Evolutionary conservation across 441 rosid species (phyloP).

Genomic region (Sinapis alba): DNA sequence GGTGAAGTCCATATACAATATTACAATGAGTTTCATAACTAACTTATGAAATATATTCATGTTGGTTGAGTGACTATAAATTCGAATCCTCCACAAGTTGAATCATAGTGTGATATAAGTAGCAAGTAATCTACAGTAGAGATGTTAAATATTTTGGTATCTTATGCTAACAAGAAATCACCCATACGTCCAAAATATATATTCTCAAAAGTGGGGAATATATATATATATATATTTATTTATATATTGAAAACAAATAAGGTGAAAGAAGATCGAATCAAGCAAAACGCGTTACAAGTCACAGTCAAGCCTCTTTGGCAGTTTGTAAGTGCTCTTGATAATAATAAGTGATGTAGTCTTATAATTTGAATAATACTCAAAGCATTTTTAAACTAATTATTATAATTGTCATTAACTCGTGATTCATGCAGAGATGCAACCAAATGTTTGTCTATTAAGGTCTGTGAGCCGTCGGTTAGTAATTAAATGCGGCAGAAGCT

Average conservation of each 20-base stretch:
- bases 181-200: background rate
- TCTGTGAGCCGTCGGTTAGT: conserved; percentile 6
- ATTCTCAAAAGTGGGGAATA: background rate
- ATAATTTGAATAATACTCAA: background rate
- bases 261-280: background rate
- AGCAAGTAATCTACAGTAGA: background rate
- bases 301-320: background rate
- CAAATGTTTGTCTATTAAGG: background rate
- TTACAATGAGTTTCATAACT: background rate
- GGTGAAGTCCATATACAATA: background rate
- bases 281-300: conserved; percentile 36
- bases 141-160: background rate
- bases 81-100: background rate
- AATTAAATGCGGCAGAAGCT: conserved; percentile 9
- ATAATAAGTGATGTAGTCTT: background rate
- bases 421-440: conserved; percentile 25
- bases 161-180: background rate
- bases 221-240: background rate
- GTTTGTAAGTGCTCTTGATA: background rate
- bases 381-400: background rate
- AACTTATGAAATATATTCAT: background rate
- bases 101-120: background rate
- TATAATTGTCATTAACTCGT: conserved; percentile 11
- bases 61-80: background rate
- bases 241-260: background rate